Conservation (phyloP, 768 basidiomycete species). For the Lactifluus subvellereus region DNA sequence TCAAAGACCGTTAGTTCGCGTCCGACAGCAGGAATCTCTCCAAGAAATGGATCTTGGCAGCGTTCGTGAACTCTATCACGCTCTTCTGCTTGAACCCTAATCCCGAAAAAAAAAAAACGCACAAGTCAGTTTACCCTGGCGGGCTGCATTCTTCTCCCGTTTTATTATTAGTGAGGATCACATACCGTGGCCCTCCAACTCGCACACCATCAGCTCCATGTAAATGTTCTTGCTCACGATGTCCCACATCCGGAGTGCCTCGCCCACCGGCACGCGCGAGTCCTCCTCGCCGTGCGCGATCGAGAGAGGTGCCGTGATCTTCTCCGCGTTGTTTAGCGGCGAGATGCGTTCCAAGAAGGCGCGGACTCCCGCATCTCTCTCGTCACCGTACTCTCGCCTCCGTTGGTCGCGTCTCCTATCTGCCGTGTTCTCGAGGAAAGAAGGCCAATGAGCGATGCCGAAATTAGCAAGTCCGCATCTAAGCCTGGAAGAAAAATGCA, state of each 20-base stretch:
- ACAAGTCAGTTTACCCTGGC: background rate
- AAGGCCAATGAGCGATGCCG: constrained; percentile 37
- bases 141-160: too few relatives aligned
- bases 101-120: background rate
- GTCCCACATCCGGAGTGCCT: constrained; percentile 37
- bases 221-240: constrained; percentile 30
- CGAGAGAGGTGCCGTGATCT: constrained; percentile 34
- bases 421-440: constrained; percentile 41
- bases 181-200: constrained; percentile 39
- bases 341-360: constrained; percentile 37
- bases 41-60: constrained; percentile 36
- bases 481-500: constrained; percentile 38
- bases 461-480: constrained; percentile 39
- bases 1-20: constrained; percentile 1
- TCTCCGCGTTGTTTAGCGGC: constrained; percentile 35
- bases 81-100: constrained; percentile 41
- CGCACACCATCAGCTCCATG: constrained; percentile 37
- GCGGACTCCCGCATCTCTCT: constrained; percentile 34
- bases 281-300: constrained; percentile 42
- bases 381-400: constrained; percentile 40
- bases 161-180: constrained; percentile 4
- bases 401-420: constrained; percentile 33
- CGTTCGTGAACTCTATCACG: constrained; percentile 40
- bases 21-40: constrained; percentile 32
- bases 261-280: constrained; percentile 36